Conservation (phyloP, 225 moss, liverwort and hornwort species). For the Neckera pumila region DNA sequence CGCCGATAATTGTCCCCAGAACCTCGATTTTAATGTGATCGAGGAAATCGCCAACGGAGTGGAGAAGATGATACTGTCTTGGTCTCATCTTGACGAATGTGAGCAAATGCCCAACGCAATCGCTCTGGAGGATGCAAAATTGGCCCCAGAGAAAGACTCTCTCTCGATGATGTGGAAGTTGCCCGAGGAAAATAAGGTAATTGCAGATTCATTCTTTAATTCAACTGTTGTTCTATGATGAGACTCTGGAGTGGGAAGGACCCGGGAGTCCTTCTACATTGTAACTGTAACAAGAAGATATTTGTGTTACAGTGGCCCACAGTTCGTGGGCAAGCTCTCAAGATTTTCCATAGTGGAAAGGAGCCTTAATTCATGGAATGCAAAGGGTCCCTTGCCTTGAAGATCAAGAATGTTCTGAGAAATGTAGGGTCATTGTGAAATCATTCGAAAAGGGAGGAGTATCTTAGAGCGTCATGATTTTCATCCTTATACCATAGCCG, state of each 20-base stretch:
- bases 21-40: slow-evolving; percentile 72
- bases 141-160: neutral
- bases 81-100: slow-evolving; percentile 53
- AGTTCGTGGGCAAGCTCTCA: too few species aligned
- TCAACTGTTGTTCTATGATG: neutral
- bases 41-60: slow-evolving; percentile 95
- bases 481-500: neutral
- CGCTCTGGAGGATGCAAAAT: neutral
- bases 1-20: slow-evolving; percentile 53
- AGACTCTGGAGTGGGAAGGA: neutral
- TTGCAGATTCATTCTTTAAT: neutral
- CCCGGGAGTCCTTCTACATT: neutral
- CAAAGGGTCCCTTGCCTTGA: neutral
- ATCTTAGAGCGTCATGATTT: neutral
- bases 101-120: neutral
- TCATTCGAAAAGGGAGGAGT: neutral
- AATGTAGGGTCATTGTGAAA: neutral
- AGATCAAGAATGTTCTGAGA: neutral
- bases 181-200: slow-evolving; percentile 6
- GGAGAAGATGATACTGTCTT: slow-evolving; percentile 88
- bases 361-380: neutral
- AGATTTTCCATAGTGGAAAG: too few species aligned
- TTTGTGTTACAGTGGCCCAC: too few species aligned
- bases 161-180: slow-evolving; percentile 1
- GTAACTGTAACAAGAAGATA: neutral